Conservation (phyloP, 164 flowering plant species). For the Malania oleifera region DNA sequence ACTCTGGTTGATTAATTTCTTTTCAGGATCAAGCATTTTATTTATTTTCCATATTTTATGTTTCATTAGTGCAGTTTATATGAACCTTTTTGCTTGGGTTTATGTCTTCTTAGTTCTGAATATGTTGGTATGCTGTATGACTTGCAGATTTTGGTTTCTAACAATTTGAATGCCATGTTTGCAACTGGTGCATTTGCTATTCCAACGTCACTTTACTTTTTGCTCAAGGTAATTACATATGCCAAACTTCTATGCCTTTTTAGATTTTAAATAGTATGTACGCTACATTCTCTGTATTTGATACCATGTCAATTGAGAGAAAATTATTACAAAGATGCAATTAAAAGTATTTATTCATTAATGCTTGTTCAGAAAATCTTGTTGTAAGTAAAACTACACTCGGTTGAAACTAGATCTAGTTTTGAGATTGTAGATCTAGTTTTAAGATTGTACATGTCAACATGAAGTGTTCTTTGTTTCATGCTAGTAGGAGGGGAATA, state of each 20-base stretch:
- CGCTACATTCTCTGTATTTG: not conserved
- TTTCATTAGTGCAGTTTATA: too few relatives aligned
- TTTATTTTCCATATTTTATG: too few relatives aligned
- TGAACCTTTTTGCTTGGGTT: slow-evolving; percentile 1
- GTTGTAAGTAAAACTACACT: not conserved
- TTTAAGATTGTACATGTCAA: not conserved
- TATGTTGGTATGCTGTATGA: slow-evolving; percentile 9
- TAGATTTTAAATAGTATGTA: not conserved
- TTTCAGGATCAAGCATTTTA: too few relatives aligned
- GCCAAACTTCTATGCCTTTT: too few relatives aligned
- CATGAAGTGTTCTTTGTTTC: not conserved
- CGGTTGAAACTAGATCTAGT: not conserved
- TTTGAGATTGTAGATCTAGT: not conserved
- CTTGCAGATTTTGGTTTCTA: slow-evolving; percentile 81
- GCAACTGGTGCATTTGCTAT: slow-evolving; percentile 81
- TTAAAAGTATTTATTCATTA: not conserved
- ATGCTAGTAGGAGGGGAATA: too few relatives aligned
- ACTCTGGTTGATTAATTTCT: too few relatives aligned
- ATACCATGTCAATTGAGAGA: not conserved
- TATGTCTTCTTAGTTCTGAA: not conserved
- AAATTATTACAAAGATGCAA: not conserved
- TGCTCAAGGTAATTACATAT: slow-evolving; percentile 56
- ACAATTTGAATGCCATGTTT: slow-evolving; percentile 44
- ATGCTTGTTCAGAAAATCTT: not conserved
- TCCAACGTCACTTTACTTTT: slow-evolving; percentile 79